Base-by-base conservation (phyloP, 176 grass and related monocot genomes). In the Avena sativa region DNA sequence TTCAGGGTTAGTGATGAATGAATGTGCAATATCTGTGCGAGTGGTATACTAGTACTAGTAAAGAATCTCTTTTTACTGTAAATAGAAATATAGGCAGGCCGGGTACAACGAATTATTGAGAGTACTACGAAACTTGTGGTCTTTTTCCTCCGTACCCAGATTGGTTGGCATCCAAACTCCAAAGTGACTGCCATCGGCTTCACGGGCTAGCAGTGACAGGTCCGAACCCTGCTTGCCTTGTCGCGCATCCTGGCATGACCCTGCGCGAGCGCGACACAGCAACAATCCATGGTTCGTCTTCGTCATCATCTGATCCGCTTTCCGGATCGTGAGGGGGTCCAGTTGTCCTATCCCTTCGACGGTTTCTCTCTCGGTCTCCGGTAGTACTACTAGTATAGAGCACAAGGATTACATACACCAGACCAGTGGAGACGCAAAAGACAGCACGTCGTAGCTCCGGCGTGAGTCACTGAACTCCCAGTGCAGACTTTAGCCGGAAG, bases 171-270 rank as follows among this genome's bases (percentile, higher is more conserved):
- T 40, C 48, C 20, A 25, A 82, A 62, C 6, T 40, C 48, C 20
- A 25, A 82, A 62, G 21, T 12, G 13, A 67, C 23, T 71, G 52
- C 17, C 84, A 23, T 30, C 4, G 34, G 5, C 59, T 75, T 91
- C 89, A 87, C 68, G 85, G 78, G 86, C 57, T 48, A 44, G 68
- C 80, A 76, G 44, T 26, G 79, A 87, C 79, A 46, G 38, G 57
- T 38, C 86, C 60, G 50, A 53, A 82, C 58, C 11, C 13, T 10
- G 14, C 15, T 10, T 4, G 40, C 74, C 79, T 28, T 60, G 79
- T 82, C 69, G 49, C 21, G 32, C 68, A 52, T 64, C 78, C 16
- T 81, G 78, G 44, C 57, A 28, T 34, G 20, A n/a, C 70, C 53
- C 5, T 25, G 70, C 2, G 69, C 69, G 55, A 74, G 79, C 7